Base-by-base conservation (phyloP, 2,329 filamentous ascomycete species). In the Aureobasidium vineae region DNA sequence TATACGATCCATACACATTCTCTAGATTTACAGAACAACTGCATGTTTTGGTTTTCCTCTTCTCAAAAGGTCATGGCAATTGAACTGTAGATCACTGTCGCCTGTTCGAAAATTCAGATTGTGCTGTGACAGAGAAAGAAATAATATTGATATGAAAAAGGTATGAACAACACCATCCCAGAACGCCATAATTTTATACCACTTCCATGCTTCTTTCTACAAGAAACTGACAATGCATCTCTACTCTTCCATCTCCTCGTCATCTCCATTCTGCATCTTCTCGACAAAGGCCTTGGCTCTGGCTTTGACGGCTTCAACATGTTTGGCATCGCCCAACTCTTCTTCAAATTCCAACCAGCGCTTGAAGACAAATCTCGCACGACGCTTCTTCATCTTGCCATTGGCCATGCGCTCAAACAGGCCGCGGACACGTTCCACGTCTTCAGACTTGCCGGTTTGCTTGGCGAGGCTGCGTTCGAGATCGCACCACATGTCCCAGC, bases 401-500 rank as follows among this genome's bases (percentile, higher is more conserved):
- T 67, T 86, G 31, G 85, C 82, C 74, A 93, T 90, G 50, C 93
- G 84, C 79, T 96, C 92, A 75, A 95, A 98, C 56, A 98, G 80
- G 7, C 63, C 68, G 19, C 74, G 67, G 0, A 74, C 72, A 68
- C 89, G 87, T 56, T 92, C 84, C 33, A 93, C 85, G 19, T 77
- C 79, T 47, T 86, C 86, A 47, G 83, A 81, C 66, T 72, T 73
- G 31, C 64, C 66, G 5, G 16, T 26, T 2, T 82, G 79, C 36
- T 85, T 83, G 19, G 85, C 83, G 65, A 77, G 73, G 73, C 82
- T 83, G 68, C 63, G 71, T 80, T 99, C 95, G 66, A 97, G 84
- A 75, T 97, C 92, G 1, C 97, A 80, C 70, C 96, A 88, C 78
- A 96, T 89, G 77, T 92, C 95, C 94, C 94, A 98, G 61, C 98